Percentiles rank a stretch among this genome's conserved stretches.
These are phyloP conservation scores for Perkinsus marinus DNA, from an alignment of 169 alveolate species.

Conservation along the genomic window DNA sequence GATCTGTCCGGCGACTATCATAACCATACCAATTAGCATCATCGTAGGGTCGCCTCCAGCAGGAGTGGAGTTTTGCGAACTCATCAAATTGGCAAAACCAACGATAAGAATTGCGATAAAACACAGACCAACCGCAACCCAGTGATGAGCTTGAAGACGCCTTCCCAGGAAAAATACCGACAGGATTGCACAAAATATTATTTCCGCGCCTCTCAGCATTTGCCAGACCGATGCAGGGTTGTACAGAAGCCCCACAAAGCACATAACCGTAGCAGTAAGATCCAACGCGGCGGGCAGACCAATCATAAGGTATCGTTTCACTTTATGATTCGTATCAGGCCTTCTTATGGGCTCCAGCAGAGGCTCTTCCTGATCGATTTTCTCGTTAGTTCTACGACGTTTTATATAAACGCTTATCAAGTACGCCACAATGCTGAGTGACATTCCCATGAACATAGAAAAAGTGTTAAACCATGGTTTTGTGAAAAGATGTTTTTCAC, in stretches of 20 bases:
- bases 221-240: neutral
- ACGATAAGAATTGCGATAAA: neutral
- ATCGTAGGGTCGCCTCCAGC: no score
- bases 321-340: neutral
- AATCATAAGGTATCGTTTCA: neutral
- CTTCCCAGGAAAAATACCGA: neutral
- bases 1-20: neutral
- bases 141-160: neutral
- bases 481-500: neutral
- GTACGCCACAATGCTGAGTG: neutral
- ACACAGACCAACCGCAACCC: neutral
- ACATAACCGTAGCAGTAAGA: neutral
- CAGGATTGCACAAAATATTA: neutral
- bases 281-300: neutral
- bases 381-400: neutral
- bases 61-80: neutral
- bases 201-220: neutral
- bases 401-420: neutral
- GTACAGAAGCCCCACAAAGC: conserved; percentile 1
- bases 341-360: neutral
- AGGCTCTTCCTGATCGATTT: neutral
- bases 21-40: neutral
- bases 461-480: neutral
- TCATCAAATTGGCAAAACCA: neutral
- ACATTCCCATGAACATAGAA: neutral